These are phyloP conservation scores for Fusarium keratoplasticum DNA, from an alignment of 2,329 filamentous ascomycete species.

Conservation along the genomic window DNA sequence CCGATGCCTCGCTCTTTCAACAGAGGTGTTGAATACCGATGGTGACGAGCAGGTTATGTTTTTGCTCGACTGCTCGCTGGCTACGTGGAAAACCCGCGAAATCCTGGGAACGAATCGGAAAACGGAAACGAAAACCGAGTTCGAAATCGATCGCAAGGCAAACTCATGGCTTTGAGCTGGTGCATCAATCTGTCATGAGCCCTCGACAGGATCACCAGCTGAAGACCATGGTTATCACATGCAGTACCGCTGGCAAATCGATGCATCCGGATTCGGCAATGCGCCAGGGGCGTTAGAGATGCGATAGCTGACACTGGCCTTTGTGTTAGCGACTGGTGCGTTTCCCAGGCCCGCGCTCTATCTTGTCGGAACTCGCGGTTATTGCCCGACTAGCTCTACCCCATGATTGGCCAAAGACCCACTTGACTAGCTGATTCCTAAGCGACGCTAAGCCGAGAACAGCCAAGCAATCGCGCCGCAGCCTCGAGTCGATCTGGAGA, in stretches of 20 bases:
- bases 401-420: conserved; percentile 41
- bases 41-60: neutral
- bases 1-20: neutral
- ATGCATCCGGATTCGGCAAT: neutral
- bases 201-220: neutral
- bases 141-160: neutral
- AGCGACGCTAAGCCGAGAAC: conserved; percentile 45
- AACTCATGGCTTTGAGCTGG: neutral
- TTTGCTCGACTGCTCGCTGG: neutral
- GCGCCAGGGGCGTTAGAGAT: neutral
- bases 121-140: neutral
- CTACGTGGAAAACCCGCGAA: neutral
- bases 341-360: neutral
- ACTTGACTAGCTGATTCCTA: conserved; percentile 30
- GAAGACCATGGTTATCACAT: conserved; percentile 23
- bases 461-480: conserved; percentile 41
- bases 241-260: conserved; percentile 2
- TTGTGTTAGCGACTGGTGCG: conserved; percentile 11
- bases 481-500: conserved; percentile 39
- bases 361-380: neutral
- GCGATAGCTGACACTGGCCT: neutral
- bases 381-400: conserved; percentile 8
- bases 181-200: neutral
- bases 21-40: neutral
- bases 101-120: neutral